Conservation (phyloP, 768 basidiomycete genomes). For the Hygrocybe coccinea region DNA sequence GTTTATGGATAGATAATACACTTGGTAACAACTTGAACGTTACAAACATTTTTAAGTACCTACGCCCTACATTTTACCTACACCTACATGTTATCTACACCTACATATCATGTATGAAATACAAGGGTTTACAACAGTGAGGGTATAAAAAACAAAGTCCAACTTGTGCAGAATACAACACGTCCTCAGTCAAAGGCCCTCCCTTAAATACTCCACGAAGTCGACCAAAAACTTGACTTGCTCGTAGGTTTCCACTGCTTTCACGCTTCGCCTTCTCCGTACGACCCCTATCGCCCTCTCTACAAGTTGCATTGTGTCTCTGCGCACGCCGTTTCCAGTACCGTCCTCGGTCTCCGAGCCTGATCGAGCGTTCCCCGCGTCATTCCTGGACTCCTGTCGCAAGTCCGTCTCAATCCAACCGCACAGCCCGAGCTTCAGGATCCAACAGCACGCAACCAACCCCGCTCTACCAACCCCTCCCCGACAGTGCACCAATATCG, state of each 20-base stretch:
- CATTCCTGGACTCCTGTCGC: background rate
- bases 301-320: conserved; percentile 59
- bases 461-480: conserved; percentile 94
- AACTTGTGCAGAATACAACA: background rate
- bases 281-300: conserved; percentile 71
- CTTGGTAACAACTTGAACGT: no score
- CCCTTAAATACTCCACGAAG: conserved; percentile 59
- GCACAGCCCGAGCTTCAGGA: conserved; percentile 86
- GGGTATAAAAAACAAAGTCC: background rate
- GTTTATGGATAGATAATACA: no score
- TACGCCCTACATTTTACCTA: no score
- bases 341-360: background rate
- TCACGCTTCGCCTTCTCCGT: conserved; percentile 70
- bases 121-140: background rate
- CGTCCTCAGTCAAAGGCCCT: background rate
- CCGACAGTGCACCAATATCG: conserved; percentile 83
- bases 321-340: background rate
- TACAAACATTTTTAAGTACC: no score
- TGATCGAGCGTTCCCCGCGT: background rate
- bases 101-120: no score
- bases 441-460: conserved; percentile 87
- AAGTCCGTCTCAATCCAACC: conserved; percentile 48
- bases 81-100: no score
- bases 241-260: conserved; percentile 92
- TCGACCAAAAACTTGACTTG: conserved; percentile 83